Conservation (phyloP, 192 early-diverging fungal genomes). For the Umbelopsis vinacea region DNA sequence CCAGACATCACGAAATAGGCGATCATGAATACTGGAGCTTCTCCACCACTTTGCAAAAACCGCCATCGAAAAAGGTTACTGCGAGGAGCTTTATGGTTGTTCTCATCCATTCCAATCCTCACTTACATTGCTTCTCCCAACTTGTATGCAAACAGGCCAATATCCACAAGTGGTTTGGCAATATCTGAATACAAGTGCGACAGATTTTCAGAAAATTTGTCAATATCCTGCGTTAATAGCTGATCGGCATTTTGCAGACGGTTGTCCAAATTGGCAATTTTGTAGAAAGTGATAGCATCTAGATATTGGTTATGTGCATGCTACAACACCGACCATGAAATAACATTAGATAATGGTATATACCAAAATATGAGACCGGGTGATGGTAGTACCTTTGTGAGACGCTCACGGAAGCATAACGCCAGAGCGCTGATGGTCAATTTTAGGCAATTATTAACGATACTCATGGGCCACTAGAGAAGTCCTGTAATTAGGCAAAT, state of each 20-base stretch:
- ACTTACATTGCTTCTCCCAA: conserved; percentile 66
- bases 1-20: conserved; percentile 66
- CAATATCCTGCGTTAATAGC: conserved; percentile 71
- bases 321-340: conserved; percentile 30
- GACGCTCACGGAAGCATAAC: conserved; percentile 58
- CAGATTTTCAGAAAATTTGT: conserved; percentile 70
- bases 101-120: not conserved
- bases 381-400: conserved; percentile 49
- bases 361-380: not conserved
- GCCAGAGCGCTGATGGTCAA: conserved; percentile 60
- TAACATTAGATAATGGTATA: not conserved
- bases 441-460: conserved; percentile 67
- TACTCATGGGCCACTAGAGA: conserved; percentile 63
- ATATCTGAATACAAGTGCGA: conserved; percentile 78
- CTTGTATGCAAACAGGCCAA: conserved; percentile 77
- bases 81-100: no score
- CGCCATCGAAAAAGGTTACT: not conserved
- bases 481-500: conserved; percentile 8
- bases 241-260: conserved; percentile 78
- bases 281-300: conserved; percentile 79
- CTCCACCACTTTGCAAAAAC: conserved; percentile 47
- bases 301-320: conserved; percentile 72
- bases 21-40: conserved; percentile 64
- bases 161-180: conserved; percentile 75
- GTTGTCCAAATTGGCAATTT: conserved; percentile 81